Percentiles rank a stretch among this genome's conserved stretches.
Conservation (phyloP, 768 basidiomycete genomes). For the Amanita polypyramis region DNA sequence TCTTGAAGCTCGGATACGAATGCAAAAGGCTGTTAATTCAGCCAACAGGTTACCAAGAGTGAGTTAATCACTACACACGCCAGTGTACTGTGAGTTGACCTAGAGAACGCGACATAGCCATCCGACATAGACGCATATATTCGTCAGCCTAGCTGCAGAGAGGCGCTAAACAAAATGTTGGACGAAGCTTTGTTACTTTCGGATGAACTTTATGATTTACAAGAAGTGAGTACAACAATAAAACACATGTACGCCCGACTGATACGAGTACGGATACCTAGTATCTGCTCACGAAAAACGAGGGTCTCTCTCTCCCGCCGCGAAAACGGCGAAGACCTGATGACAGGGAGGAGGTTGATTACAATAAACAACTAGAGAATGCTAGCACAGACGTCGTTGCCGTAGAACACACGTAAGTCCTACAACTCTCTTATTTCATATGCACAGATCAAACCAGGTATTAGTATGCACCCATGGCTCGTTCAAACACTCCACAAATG, state of each 20-base stretch:
- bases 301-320: constrained; percentile 35
- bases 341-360: constrained; percentile 20
- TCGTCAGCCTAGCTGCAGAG: constrained; percentile 28
- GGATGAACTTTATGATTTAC: constrained; percentile 57
- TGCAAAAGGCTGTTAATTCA: constrained; percentile 70
- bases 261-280: constrained; percentile 13
- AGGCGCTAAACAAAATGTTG: constrained; percentile 41
- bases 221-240: constrained; percentile 38
- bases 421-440: background rate
- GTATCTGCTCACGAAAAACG: constrained; percentile 37
- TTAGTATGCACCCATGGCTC: constrained; percentile 56
- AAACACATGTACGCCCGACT: background rate
- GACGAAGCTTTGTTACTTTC: constrained; percentile 51
- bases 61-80: constrained; percentile 15
- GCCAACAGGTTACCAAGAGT: constrained; percentile 61
- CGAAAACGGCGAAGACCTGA: constrained; percentile 46
- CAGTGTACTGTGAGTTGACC: background rate
- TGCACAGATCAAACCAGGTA: too few relatives aligned
- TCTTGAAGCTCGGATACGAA: constrained; percentile 81
- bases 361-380: constrained; percentile 27
- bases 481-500: constrained; percentile 83
- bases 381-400: constrained; percentile 29
- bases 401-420: constrained; percentile 44
- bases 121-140: constrained; percentile 25
- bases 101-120: constrained; percentile 16